Base-by-base conservation (phyloP, 768 basidiomycete genomes). In the Lyophyllum shimeji region DNA sequence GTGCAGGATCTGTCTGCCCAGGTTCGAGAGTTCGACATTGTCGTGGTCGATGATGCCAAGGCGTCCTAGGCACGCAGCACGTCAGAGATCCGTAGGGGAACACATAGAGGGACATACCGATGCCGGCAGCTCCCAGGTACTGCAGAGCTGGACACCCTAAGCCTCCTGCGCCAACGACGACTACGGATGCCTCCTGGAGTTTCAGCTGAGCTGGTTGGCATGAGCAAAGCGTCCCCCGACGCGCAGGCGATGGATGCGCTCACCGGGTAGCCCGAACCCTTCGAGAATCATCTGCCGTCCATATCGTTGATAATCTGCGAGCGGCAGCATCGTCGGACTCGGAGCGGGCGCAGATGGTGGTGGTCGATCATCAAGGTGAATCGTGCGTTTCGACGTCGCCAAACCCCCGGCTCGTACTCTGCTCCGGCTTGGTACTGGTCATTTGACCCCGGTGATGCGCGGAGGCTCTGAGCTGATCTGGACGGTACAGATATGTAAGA, bases 271-370 rank as follows among this genome's bases (percentile, higher is more conserved):
- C 8, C 95, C 95, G 67, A 97, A 88, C 17, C 86, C 88, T 55
- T 92, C 85, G 52, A 97, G 73, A 55, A 98, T 93, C 95, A 99
- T 96, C 68, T 99, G 96, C 52, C 97, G 79, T 43, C 96, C 95
- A 84, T 98, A 98, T 54, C 95, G 81, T 63, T 78, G 76, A 69
- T 96, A 98, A 62, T 98, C 95, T 50, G 80, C 74, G 39, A 86
- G 66, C 29, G 74, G 72, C 25, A 80, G 72, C 58, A 76, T 65
- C 18, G 40, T n/a, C n/a, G n/a, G n/a, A n/a, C n/a, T n/a, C n/a
- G n/a, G 2, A 49, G 27, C 23, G 9, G 13, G 25, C 13, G 20
- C 2, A 54, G 31, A 21, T 53, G n/a, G 20, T 53, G n/a, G 21
- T 29, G n/a, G 51, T 52, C 18, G 18, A 18, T 18, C 39, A 40